Percentiles rank a stretch among this genome's conserved stretches.
These are phyloP conservation scores for Leucogyrophana mollusca DNA, from an alignment of 768 basidiomycete genomes.

Conservation along the genomic window DNA sequence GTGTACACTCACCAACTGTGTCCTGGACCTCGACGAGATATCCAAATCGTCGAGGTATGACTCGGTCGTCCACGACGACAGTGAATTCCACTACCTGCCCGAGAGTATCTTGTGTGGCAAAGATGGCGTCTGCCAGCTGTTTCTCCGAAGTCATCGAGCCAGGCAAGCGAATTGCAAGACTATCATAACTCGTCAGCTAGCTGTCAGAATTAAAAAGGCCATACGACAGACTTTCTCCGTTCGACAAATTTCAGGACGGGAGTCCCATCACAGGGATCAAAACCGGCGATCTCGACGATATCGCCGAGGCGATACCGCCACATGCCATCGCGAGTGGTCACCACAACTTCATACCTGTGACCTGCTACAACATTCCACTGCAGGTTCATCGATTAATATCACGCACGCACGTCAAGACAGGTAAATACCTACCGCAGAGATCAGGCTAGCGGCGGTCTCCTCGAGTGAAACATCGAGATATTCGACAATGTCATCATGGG, in stretches of 20 bases:
- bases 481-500: conserved; percentile 9
- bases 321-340: conserved; percentile 14
- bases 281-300: too few species aligned
- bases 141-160: too few species aligned
- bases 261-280: conserved; percentile 19
- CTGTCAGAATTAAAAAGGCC: not conserved
- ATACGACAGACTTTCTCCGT: conserved; percentile 12
- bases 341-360: conserved; percentile 5
- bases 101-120: too few species aligned
- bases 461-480: conserved; percentile 15
- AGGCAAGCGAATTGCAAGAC: conserved; percentile 8
- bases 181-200: too few species aligned
- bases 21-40: conserved; percentile 12
- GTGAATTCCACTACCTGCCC: too few species aligned
- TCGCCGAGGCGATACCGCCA: too few species aligned
- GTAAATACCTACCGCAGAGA: not conserved
- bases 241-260: conserved; percentile 19
- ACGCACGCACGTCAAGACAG: too few species aligned
- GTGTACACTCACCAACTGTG: conserved; percentile 12
- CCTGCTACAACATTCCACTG: conserved; percentile 7
- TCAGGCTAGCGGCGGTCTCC: conserved; percentile 6
- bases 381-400: not conserved
- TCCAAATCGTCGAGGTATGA: conserved; percentile 3
- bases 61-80: too few species aligned
- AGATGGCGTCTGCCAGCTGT: too few species aligned